Evolutionary conservation across 225 moss, liverwort and hornwort species (phyloP).

Genomic region (Takakia lepidozioides): DNA sequence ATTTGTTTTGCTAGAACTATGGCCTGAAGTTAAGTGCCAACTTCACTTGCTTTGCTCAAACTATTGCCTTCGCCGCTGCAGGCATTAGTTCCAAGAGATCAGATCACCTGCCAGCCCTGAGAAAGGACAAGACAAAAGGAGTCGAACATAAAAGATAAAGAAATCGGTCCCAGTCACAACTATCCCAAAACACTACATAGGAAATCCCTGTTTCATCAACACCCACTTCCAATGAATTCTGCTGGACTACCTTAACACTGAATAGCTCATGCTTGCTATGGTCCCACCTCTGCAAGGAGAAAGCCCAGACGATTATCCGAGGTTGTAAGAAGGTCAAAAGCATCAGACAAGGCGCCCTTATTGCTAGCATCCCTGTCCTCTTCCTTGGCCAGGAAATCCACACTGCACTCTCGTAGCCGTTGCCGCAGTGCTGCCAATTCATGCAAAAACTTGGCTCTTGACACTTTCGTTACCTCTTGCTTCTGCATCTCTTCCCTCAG

Average conservation of each 20-base stretch:
- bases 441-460: constrained; percentile 28
- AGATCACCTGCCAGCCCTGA: too few species aligned
- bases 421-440: constrained; percentile 29
- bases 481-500: constrained; percentile 30
- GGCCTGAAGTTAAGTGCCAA: too few species aligned
- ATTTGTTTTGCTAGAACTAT: too few species aligned
- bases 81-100: too few species aligned
- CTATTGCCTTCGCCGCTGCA: too few species aligned
- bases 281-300: constrained; percentile 79
- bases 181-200: too few species aligned
- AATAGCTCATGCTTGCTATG: background rate
- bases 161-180: too few species aligned
- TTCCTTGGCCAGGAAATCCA: constrained; percentile 35
- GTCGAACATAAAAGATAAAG: too few species aligned
- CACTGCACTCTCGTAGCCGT: constrained; percentile 40
- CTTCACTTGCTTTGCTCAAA: too few species aligned
- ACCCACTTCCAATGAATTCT: background rate
- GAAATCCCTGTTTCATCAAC: background rate
- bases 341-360: constrained; percentile 28
- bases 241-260: background rate
- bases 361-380: constrained; percentile 32
- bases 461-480: constrained; percentile 14
- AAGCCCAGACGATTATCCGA: constrained; percentile 89
- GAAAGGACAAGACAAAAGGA: too few species aligned
- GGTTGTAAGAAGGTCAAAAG: constrained; percentile 71